phyloP scores from a whole-genome alignment of 345 rosid genomes.

The Excoecaria agallocha region DNA sequence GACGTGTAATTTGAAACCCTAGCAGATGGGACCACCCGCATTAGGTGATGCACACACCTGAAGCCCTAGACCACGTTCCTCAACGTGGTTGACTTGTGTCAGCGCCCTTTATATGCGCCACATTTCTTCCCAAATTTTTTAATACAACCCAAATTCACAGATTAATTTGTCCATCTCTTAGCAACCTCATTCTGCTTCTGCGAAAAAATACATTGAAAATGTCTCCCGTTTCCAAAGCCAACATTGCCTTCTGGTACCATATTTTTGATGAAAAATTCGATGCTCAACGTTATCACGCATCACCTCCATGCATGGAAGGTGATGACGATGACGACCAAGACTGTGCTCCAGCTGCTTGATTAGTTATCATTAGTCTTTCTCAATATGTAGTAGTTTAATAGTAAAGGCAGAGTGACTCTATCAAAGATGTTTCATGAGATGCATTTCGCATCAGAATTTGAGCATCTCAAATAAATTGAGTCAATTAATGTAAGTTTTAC shows the following conservation, averaged over 20 bases:
- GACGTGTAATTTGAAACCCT: constrained; percentile 6
- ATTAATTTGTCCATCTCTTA: not conserved
- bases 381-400: too few relatives aligned
- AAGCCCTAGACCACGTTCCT: constrained; percentile 17
- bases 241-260: not conserved
- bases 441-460: too few relatives aligned
- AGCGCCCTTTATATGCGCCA: constrained; percentile 5
- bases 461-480: too few relatives aligned
- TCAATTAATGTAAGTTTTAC: too few relatives aligned
- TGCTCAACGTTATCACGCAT: not conserved
- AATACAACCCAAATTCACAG: too few relatives aligned
- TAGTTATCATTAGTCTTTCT: too few relatives aligned
- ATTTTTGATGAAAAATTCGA: not conserved
- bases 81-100: constrained; percentile 22
- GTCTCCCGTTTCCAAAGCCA: constrained; percentile 13
- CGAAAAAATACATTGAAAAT: not conserved
- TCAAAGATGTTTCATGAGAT: too few relatives aligned
- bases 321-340: not conserved
- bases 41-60: constrained; percentile 8
- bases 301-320: not conserved
- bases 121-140: not conserved
- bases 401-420: too few relatives aligned
- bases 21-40: constrained; percentile 6
- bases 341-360: not conserved
- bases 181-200: not conserved